Conservation (phyloP, 495 filamentous ascomycete genomes). For the Lasiosphaeris hirsuta region DNA sequence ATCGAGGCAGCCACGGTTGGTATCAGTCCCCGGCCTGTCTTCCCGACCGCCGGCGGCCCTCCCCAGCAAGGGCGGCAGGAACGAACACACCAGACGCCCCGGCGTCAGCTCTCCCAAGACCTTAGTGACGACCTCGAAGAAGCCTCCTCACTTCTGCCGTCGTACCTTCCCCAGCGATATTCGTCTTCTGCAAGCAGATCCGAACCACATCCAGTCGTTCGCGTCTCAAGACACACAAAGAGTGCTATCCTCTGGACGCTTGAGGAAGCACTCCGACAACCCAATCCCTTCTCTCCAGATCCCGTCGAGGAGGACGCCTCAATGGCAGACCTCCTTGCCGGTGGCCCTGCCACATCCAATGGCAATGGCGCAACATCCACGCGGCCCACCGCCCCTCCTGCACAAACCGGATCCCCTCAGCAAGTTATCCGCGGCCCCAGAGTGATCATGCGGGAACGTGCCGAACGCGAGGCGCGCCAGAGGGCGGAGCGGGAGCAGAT, state of each 20-base stretch:
- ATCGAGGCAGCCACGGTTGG: conserved; percentile 35
- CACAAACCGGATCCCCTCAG: conserved; percentile 47
- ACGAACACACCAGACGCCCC: conserved; percentile 21
- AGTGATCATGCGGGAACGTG: conserved; percentile 72
- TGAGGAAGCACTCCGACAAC: conserved; percentile 83
- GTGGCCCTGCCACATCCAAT: conserved; percentile 45
- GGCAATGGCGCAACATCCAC: conserved; percentile 44
- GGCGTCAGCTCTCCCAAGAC: conserved; percentile 44
- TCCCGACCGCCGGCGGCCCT: conserved; percentile 28
- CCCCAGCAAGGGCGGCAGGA: conserved; percentile 23
- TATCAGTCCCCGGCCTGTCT: conserved; percentile 31
- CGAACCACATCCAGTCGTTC: conserved; percentile 36
- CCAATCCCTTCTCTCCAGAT: conserved; percentile 80
- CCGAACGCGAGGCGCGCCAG: conserved; percentile 59
- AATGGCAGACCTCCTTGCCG: conserved; percentile 80
- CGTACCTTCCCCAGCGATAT: conserved; percentile 23
- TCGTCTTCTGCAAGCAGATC: conserved; percentile 24
- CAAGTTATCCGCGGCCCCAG: conserved; percentile 56
- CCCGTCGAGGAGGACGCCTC: conserved; percentile 85
- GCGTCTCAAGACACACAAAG: conserved; percentile 45
- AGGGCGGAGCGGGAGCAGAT: conserved; percentile 57
- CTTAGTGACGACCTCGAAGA: conserved; percentile 40
- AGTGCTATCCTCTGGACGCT: conserved; percentile 84
- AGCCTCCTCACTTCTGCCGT: conserved; percentile 27
- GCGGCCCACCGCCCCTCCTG: conserved; percentile 41